Evolutionary conservation across 176 grass and related monocot genomes (phyloP).

Genomic region (Aegilops umbellulata): DNA sequence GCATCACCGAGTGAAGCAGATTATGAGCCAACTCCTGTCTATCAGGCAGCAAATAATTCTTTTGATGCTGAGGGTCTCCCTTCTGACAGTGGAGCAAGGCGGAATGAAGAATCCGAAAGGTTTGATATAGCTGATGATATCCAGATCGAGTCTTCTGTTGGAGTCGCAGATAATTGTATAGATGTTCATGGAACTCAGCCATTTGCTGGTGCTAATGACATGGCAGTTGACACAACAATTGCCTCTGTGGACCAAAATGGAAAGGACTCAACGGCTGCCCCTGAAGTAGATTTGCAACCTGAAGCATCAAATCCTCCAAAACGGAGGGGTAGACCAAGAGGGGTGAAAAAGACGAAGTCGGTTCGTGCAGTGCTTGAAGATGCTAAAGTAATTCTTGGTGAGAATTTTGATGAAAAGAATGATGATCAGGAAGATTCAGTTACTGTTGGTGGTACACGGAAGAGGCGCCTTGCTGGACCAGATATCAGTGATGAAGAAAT

Average conservation of each 20-base stretch:
- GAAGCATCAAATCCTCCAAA: constrained; percentile 53
- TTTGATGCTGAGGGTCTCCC: constrained; percentile 41
- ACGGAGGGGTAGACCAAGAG: constrained; percentile 44
- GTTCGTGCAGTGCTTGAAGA: constrained; percentile 75
- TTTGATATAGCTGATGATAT: constrained; percentile 42
- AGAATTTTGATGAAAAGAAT: constrained; percentile 48
- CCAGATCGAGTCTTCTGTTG: constrained; percentile 65
- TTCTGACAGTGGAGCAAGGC: constrained; percentile 42
- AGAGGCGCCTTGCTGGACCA: constrained; percentile 50
- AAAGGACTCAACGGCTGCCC: constrained; percentile 39
- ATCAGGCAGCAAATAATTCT: constrained; percentile 49
- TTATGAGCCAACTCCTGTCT: constrained; percentile 71
- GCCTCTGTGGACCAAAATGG: constrained; percentile 51
- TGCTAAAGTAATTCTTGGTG: constrained; percentile 63
- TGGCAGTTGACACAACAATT: constrained; percentile 36
- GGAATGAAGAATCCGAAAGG: constrained; percentile 47
- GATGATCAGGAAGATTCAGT: constrained; percentile 48
- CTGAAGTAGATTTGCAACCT: constrained; percentile 37
- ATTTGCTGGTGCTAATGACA: constrained; percentile 31
- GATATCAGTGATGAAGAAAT: constrained; percentile 55
- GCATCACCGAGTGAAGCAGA: constrained; percentile 52
- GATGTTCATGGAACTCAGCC: constrained; percentile 44
- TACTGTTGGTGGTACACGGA: constrained; percentile 45
- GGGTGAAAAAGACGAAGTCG: constrained; percentile 55
- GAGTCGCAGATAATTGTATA: constrained; percentile 72